A percentile compares a stretch with the other conserved stretches of the same genome.
Conservation (phyloP, 106 monocot genomes). For the Dioscorea alata region DNA sequence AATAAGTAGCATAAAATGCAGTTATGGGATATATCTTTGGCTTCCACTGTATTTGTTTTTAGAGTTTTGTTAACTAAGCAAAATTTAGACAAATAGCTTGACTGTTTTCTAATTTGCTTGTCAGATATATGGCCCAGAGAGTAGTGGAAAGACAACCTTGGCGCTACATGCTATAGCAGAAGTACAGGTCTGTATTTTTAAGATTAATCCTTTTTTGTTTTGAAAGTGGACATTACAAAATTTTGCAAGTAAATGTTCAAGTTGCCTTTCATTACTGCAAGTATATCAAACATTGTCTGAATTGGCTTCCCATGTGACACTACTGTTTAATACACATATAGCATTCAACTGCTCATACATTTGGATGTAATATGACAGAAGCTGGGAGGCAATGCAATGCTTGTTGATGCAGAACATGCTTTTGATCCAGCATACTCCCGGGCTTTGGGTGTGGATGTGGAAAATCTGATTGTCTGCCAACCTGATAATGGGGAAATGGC, state of each 20-base stretch:
- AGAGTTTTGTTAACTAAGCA: too few relatives aligned
- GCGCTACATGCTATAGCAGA: constrained; percentile 99
- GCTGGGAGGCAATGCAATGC: constrained; percentile 97
- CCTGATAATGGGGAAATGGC: constrained; percentile 99
- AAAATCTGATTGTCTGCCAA: constrained; percentile 97
- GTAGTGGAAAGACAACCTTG: constrained; percentile 95
- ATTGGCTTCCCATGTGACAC: too few relatives aligned
- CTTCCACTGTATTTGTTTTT: too few relatives aligned
- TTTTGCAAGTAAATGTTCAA: background rate
- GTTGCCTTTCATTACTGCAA: too few relatives aligned
- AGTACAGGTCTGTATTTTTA: constrained; percentile 63
- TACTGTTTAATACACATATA: too few relatives aligned
- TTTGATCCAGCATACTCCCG: constrained; percentile 98
- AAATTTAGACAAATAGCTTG: background rate
- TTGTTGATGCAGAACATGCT: constrained; percentile 98
- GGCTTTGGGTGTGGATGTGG: constrained; percentile 91
- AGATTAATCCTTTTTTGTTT: background rate
- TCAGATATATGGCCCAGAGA: constrained; percentile 96
- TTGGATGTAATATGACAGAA: constrained; percentile 44
- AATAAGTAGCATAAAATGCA: too few relatives aligned
- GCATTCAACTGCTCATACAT: background rate
- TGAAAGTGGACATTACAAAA: background rate
- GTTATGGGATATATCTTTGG: too few relatives aligned
- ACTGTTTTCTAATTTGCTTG: constrained; percentile 1
- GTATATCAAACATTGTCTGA: too few relatives aligned